Evolutionary conservation across 169 alveolate genomes (phyloP).

Genomic region (Babesia bigemina): DNA sequence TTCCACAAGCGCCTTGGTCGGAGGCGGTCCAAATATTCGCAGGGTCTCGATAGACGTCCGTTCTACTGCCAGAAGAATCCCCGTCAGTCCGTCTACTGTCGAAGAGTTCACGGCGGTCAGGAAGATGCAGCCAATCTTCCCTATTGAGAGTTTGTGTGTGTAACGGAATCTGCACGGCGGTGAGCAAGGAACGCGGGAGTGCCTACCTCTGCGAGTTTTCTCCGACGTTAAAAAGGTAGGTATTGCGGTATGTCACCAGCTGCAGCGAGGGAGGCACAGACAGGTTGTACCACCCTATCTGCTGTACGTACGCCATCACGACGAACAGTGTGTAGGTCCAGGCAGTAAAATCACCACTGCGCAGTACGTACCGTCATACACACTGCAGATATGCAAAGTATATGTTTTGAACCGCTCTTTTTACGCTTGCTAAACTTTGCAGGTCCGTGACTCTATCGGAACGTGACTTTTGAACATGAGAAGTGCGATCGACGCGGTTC

Average conservation of each 20-base stretch:
- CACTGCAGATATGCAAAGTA: too few species aligned
- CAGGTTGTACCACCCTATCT: conserved; percentile 77
- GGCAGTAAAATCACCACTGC: too few species aligned
- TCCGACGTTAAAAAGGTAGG: conserved; percentile 81
- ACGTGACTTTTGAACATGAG: too few species aligned
- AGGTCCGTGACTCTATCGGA: too few species aligned
- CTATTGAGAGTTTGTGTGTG: conserved; percentile 78
- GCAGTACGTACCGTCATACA: too few species aligned
- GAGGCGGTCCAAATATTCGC: conserved; percentile 80
- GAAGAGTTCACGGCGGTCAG: conserved; percentile 74
- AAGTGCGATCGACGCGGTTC: too few species aligned
- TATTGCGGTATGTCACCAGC: conserved; percentile 71
- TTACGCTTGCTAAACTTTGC: too few species aligned
- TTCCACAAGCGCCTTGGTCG: conserved; percentile 54
- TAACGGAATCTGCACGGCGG: conserved; percentile 65
- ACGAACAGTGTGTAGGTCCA: background rate
- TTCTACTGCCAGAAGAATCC: conserved; percentile 80
- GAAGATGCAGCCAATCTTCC: conserved; percentile 67
- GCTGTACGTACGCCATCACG: conserved; percentile 73
- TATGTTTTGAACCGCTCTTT: too few species aligned
- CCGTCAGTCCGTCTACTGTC: conserved; percentile 81
- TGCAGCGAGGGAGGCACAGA: conserved; percentile 83
- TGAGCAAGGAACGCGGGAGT: background rate
- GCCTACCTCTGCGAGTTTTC: conserved; percentile 81
- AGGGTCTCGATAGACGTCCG: conserved; percentile 71